These are phyloP conservation scores for Microstroma glucosiphilum DNA, from an alignment of 1,284 basidiomycete genomes.

Conservation along the genomic window DNA sequence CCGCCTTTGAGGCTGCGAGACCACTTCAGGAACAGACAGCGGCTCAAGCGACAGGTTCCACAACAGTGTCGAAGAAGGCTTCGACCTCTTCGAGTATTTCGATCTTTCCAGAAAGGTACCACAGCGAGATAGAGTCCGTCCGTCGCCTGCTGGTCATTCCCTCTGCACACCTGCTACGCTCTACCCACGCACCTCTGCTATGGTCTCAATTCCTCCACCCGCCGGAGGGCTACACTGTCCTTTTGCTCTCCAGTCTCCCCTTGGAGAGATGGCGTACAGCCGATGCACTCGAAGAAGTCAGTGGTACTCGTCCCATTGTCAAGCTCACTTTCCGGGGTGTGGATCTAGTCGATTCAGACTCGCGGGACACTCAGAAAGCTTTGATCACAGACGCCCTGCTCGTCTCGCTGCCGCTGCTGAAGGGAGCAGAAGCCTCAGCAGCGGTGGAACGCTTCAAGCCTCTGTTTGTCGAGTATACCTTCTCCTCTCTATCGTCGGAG, in stretches of 20 bases:
- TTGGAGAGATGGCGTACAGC: not conserved
- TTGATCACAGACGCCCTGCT: not conserved
- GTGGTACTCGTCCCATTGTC: not conserved
- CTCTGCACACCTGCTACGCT: slow-evolving; percentile 2
- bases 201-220: slow-evolving; percentile 5
- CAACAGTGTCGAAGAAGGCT: no score
- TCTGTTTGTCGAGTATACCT: not conserved
- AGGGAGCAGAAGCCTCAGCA: not conserved
- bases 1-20: not conserved
- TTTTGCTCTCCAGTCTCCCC: not conserved
- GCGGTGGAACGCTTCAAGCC: not conserved
- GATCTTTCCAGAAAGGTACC: no score
- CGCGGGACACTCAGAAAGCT: not conserved
- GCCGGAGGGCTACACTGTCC: not conserved
- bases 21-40: no score
- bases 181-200: not conserved
- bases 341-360: not conserved
- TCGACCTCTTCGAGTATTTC: no score
- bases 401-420: not conserved
- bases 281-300: not conserved
- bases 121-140: no score
- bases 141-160: slow-evolving; percentile 1
- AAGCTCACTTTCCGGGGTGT: not conserved
- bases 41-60: no score
- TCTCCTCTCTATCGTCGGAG: not conserved